Percentiles rank a stretch among this genome's conserved stretches.
Conservation (phyloP, 345 rosid genomes). For the Corchorus olitorius region DNA sequence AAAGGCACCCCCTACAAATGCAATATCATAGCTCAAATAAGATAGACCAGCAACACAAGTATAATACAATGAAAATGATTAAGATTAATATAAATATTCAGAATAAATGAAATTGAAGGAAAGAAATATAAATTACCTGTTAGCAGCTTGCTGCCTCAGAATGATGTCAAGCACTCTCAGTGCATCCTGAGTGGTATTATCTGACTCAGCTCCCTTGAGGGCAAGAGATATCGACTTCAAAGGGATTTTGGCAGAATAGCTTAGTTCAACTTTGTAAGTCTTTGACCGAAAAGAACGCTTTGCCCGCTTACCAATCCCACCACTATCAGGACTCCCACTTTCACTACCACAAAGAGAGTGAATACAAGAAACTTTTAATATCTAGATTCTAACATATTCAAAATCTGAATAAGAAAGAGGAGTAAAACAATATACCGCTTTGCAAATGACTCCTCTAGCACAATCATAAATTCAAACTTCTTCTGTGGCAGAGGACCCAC, state of each 20-base stretch:
- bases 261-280: constrained; percentile 55
- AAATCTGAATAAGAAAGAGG: constrained; percentile 8
- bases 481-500: constrained; percentile 77
- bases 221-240: constrained; percentile 51
- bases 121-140: constrained; percentile 39
- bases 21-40: constrained; percentile 25
- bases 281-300: constrained; percentile 57
- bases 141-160: constrained; percentile 84
- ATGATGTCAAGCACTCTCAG: constrained; percentile 77
- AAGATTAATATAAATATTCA: constrained; percentile 10
- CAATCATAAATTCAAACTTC: constrained; percentile 58
- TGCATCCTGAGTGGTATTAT: constrained; percentile 59
- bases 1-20: constrained; percentile 71
- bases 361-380: not conserved
- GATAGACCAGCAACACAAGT: constrained; percentile 2
- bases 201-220: constrained; percentile 50
- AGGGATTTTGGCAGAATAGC: constrained; percentile 63
- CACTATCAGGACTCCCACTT: constrained; percentile 34
- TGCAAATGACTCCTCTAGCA: constrained; percentile 65
- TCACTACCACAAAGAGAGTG: constrained; percentile 28
- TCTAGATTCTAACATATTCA: constrained; percentile 4
- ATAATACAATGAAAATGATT: constrained; percentile 1
- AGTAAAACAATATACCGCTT: constrained; percentile 42
- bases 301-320: constrained; percentile 50
- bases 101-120: constrained; percentile 4